Evolutionary conservation across 2,329 filamentous ascomycete genomes (phyloP), one percentile per base, ranked within the genome.

Genomic region (Verticillium albo-atrum): DNA sequence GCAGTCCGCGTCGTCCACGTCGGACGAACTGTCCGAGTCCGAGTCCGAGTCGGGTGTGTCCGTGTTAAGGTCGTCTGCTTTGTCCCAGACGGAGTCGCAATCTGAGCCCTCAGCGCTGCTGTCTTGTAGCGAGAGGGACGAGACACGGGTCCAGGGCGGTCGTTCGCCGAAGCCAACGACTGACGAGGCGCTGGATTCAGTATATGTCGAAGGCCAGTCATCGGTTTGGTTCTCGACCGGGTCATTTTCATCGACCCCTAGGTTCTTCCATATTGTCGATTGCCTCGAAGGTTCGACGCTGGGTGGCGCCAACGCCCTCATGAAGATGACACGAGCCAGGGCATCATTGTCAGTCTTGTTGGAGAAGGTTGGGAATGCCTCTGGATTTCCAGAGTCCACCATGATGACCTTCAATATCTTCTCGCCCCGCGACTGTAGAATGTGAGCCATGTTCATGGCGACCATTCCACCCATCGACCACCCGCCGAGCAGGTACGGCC

Each of bases 391-490:
- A 26, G 66, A 67, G 51, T 67, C 66, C 27, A 67, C 65, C 66
- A 67, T 67, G 61, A 67, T 64, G 53, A 67, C 65, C 32, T 66
- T 65, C 58, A 59, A 42, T 4, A 66, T 62, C 6, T 62, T 59
- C 51, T 65, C 61, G 10, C 61, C 62, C 5, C 50, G 58, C 2
- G 60, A 54, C 10, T 62, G 57, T 25, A 67, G 61, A 32, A 63
- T 58, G 53, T 65, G 62, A 0, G 66, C 66, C 63, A 67, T 67
- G 56, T 63, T 61, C 64, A 67, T 66, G 50, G 66, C 65, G 23
- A 66, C 55, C 65, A 67, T 67, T 17, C 66, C 66, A 14, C 66
- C 66, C 61, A 67, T 64, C 14, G 66, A 68, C 66, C 66, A 68
- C 14, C 66, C 66, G 3, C 63, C 66, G 17, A 68, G 52, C 20